Evolutionary conservation across 163 green algal genomes (phyloP), one percentile per base, ranked within the genome.

Genomic region (Prototheca cutis): DNA sequence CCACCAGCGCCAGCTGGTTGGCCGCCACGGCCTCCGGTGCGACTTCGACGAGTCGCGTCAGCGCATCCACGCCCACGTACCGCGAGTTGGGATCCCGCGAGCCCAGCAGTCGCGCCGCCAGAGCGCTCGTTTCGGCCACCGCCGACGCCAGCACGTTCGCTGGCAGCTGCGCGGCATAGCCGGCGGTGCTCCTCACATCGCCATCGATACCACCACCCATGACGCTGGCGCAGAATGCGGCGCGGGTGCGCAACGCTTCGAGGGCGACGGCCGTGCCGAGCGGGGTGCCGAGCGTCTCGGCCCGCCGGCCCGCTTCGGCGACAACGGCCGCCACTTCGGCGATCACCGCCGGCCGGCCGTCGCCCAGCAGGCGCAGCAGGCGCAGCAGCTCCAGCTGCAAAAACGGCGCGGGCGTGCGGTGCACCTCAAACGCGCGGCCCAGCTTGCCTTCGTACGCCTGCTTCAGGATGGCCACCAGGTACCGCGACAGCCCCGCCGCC

Each of bases 371-470:
- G 17, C 73, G 82, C 62, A 97, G 69, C 27, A 96, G 79, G 62
- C 88, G 87, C 59, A 98, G 73, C 58, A 98, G 80, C 76, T 91
- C 90, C 60, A 95, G 88, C 83, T 97, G 91, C 27, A 98, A 86
- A 72, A 98, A 98, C 29, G 92, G 92, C 13, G 91, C 92, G 32
- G 92, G 90, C 25, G 81, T 83, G 6, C 82, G 73, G 76, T 97
- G 92, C 78, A 97, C 95, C 70, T 97, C 89, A 65, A 90, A 97
- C 0, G 67, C 65, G 47, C 92, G 93, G 39, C 87, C 88, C 59
- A 99, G 79, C 27, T 90, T 81, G 55, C 89, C 81, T 75, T 96
- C 85, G 2, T 79, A 21, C 36, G 83, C 80, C 78, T 98, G 91
- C 73, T 96, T 97, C 23, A 98, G 73, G 34, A 98, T 95, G 74